These are phyloP conservation scores for Corymbia calophylla DNA, from an alignment of 441 rosid genomes.

Conservation along the genomic window DNA sequence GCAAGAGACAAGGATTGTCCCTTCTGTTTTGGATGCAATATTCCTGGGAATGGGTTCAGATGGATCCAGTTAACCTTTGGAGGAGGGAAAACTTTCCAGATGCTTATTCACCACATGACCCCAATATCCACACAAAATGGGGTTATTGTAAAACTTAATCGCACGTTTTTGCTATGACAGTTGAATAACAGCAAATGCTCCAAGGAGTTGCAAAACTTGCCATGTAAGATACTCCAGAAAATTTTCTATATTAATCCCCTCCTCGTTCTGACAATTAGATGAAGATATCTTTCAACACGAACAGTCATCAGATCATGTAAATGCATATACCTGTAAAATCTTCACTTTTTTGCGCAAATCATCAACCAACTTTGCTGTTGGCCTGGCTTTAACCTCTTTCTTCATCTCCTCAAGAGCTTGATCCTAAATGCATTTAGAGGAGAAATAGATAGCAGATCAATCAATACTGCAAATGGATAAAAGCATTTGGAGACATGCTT, in stretches of 20 bases:
- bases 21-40: background rate
- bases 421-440: slow-evolving; percentile 38
- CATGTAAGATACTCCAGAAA: background rate
- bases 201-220: background rate
- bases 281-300: background rate
- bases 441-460: background rate
- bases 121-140: background rate
- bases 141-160: background rate
- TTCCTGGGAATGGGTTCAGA: background rate
- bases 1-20: background rate
- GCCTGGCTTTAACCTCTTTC: slow-evolving; percentile 91
- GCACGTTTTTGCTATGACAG: background rate
- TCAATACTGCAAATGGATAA: background rate
- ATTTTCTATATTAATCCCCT: background rate
- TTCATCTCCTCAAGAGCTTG: slow-evolving; percentile 80
- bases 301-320: background rate
- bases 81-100: background rate
- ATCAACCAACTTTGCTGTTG: slow-evolving; percentile 88
- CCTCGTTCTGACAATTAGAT: background rate
- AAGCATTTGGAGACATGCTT: background rate
- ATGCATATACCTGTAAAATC: slow-evolving; percentile 77
- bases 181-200: background rate
- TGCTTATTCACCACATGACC: background rate
- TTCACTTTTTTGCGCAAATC: slow-evolving; percentile 97
- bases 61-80: background rate